Evolutionary conservation across 768 basidiomycete genomes (phyloP).

Genomic region (Lentinula lateritia): DNA sequence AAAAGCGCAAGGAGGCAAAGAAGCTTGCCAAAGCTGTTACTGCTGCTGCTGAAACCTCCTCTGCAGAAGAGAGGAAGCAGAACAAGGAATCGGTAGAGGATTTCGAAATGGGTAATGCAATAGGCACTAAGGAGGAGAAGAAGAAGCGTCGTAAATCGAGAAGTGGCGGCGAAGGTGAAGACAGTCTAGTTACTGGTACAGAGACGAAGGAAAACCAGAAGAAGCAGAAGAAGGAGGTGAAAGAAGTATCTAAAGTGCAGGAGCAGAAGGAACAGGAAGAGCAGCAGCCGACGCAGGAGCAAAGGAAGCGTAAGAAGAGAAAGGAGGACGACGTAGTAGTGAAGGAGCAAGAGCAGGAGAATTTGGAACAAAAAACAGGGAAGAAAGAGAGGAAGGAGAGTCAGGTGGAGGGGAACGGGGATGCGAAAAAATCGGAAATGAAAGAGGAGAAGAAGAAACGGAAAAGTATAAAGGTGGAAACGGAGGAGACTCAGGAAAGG

Average conservation of each 20-base stretch:
- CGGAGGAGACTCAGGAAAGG: constrained; percentile 15
- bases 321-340: constrained; percentile 12
- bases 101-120: background rate
- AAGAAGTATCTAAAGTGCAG: background rate
- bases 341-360: background rate
- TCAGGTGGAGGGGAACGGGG: background rate
- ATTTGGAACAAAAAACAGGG: constrained; percentile 9
- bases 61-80: constrained; percentile 9
- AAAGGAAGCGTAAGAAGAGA: background rate
- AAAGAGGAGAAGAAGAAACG: constrained; percentile 16
- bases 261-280: constrained; percentile 11
- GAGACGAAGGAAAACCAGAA: background rate
- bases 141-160: constrained; percentile 7
- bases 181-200: background rate
- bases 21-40: constrained; percentile 12
- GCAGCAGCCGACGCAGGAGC: constrained; percentile 3
- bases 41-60: constrained; percentile 5
- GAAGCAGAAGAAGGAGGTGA: background rate
- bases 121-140: constrained; percentile 4
- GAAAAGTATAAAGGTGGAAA: background rate
- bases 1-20: constrained; percentile 12
- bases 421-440: background rate
- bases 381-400: background rate
- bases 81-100: constrained; percentile 20
- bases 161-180: constrained; percentile 6